Base-by-base conservation (phyloP, 352 stramenopile species). In the Bremia lactucae region DNA sequence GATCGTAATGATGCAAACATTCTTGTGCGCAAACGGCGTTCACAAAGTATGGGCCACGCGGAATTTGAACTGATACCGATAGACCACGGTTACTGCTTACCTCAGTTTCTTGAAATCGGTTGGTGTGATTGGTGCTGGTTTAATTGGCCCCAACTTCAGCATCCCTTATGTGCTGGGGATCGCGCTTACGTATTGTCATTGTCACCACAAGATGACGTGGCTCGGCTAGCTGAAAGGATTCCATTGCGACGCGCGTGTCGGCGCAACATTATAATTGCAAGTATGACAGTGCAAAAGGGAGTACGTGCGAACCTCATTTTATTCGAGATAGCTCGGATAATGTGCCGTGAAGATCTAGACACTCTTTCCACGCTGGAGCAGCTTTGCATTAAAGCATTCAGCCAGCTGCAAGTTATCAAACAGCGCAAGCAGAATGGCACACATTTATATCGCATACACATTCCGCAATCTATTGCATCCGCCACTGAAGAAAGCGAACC, bases 71-170 rank as follows among this genome's bases (percentile, higher is more conserved):
- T 99, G 19, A 93, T 98, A 42, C 96, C 96, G 13, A 99, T 99
- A 66, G 96, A 99, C 71, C 96, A 99, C 63, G 96, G 96, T 10
- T 98, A 98, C 54, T 98, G 90, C 59, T 62, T 99, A 19, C 84
- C 95, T 14, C 88, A 97, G 49, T 87, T 88, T 25, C 59, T 97
- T 11, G 89, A 98, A 55, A 96, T 98, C 16, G 95, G 81, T 16
- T 98, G 95, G 89, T 98, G 95, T 53, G 94, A 98, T 62, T 98
- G 94, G 95, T 98, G 93, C 52, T 99, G 95, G 95, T 91, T 97
- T 38, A 94, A 98, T 59, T 98, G 93, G 92, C 88, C 90, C 6
- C 94, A 98, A 57, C 68, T 91, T 23, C 52, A 70, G 20, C 41
- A 95, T 26, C 71, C 76, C 6, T 46, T 90, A 24, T 85, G 72